Evolutionary conservation across 139 green algal genomes (phyloP).

Genomic region (Closterium sp.): DNA sequence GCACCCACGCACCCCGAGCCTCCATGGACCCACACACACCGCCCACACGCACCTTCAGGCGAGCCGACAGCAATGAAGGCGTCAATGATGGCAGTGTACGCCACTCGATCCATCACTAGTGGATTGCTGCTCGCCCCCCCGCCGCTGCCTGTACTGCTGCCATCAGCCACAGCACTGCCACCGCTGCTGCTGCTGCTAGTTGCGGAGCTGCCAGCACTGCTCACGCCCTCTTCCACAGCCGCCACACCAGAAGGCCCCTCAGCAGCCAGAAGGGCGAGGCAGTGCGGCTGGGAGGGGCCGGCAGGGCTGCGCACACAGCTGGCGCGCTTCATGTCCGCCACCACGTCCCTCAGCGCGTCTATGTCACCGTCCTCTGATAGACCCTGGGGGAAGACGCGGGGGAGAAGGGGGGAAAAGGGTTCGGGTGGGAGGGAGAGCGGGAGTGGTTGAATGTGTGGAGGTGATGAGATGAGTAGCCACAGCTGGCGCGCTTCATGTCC

Average conservation of each 20-base stretch:
- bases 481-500: slow-evolving; percentile 32
- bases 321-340: slow-evolving; percentile 35
- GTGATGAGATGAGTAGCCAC: neutral
- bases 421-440: neutral
- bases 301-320: neutral
- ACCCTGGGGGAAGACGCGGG: neutral
- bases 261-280: neutral
- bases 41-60: neutral
- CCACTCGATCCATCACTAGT: slow-evolving; percentile 36
- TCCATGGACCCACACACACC: no score
- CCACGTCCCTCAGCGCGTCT: slow-evolving; percentile 11
- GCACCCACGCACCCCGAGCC: no score
- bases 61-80: slow-evolving; percentile 30
- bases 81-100: slow-evolving; percentile 44
- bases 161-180: no score
- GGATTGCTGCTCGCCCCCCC: neutral
- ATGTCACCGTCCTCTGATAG: slow-evolving; percentile 34
- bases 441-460: no score
- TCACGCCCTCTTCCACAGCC: neutral
- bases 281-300: neutral
- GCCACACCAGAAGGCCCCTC: neutral
- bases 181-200: neutral
- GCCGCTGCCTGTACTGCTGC: no score
- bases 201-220: neutral
- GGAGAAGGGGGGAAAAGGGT: no score